These are phyloP conservation scores for Trametes versicolor DNA, from an alignment of 1,284 basidiomycete species.

Conservation along the genomic window DNA sequence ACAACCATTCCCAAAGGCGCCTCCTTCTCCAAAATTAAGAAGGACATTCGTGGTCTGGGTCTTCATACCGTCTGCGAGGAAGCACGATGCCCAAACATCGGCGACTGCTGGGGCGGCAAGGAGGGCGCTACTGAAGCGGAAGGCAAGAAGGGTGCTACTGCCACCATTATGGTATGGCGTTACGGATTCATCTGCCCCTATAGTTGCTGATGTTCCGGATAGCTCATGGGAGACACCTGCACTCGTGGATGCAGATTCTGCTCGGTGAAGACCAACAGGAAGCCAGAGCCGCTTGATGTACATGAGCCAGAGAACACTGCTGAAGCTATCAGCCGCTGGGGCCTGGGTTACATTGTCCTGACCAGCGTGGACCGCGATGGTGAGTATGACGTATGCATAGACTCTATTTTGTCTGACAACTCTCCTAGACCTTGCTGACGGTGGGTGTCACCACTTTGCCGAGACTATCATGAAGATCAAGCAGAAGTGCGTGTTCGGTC, in stretches of 20 bases:
- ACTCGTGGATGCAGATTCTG: slow-evolving; percentile 99
- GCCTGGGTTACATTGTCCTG: slow-evolving; percentile 97
- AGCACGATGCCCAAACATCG: slow-evolving; percentile 98
- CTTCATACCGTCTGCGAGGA: slow-evolving; percentile 99
- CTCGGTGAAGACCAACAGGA: slow-evolving; percentile 93
- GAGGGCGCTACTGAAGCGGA: slow-evolving; percentile 77
- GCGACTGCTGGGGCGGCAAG: slow-evolving; percentile 98
- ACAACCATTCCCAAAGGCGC: slow-evolving; percentile 92
- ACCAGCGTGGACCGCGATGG: slow-evolving; percentile 98
- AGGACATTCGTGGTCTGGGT: slow-evolving; percentile 90
- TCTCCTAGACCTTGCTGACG: slow-evolving; percentile 85
- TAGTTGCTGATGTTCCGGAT: slow-evolving; percentile 21
- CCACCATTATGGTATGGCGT: slow-evolving; percentile 94
- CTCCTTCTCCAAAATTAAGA: slow-evolving; percentile 94
- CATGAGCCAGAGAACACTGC: slow-evolving; percentile 99
- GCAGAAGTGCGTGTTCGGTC: slow-evolving; percentile 73
- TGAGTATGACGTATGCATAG: slow-evolving; percentile 41
- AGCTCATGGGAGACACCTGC: slow-evolving; percentile 99
- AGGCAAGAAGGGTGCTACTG: slow-evolving; percentile 88
- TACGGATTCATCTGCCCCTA: slow-evolving; percentile 3
- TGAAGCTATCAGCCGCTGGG: slow-evolving; percentile 98
- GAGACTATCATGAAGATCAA: slow-evolving; percentile 96
- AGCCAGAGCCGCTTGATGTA: slow-evolving; percentile 91
- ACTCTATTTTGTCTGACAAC: slow-evolving; percentile 4
- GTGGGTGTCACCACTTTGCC: slow-evolving; percentile 94